Percentiles rank a stretch among this genome's conserved stretches.
Evolutionary conservation across 2,329 filamentous ascomycete species (phyloP).

Genomic region (Neobulgaria alba): DNA sequence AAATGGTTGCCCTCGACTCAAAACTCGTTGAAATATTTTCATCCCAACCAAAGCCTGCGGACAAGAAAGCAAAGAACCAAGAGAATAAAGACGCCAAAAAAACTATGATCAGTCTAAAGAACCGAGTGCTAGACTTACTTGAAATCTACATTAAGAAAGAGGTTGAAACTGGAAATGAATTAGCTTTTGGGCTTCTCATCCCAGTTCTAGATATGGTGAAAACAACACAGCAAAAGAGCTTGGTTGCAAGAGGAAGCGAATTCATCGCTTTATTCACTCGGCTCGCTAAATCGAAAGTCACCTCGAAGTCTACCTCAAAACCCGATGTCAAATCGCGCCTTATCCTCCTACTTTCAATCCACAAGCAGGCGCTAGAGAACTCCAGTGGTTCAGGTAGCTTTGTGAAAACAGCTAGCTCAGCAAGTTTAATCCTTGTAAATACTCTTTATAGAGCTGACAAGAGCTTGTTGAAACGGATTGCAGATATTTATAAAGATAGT

Average conservation of each 20-base stretch:
- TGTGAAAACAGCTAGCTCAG: conserved; percentile 64
- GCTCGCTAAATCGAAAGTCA: conserved; percentile 47
- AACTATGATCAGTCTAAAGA: conserved; percentile 89
- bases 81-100: conserved; percentile 82
- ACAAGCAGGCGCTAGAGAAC: conserved; percentile 56
- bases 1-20: conserved; percentile 84
- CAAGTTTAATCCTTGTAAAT: conserved; percentile 59
- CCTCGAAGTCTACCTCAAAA: conserved; percentile 34
- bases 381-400: conserved; percentile 63
- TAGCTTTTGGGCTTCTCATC: conserved; percentile 62
- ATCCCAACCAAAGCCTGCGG: conserved; percentile 56
- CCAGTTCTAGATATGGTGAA: conserved; percentile 71
- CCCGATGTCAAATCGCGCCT: conserved; percentile 33
- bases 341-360: conserved; percentile 55
- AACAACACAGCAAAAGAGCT: conserved; percentile 66
- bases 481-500: conserved; percentile 55
- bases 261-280: conserved; percentile 67
- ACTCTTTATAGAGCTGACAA: conserved; percentile 48
- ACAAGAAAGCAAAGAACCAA: conserved; percentile 75
- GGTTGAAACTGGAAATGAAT: conserved; percentile 52
- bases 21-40: conserved; percentile 81
- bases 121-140: conserved; percentile 80
- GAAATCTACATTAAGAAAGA: conserved; percentile 78
- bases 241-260: conserved; percentile 64
- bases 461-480: conserved; percentile 44